These are phyloP conservation scores for Phytophthora rubi DNA, from an alignment of 352 stramenopile genomes.

Conservation along the genomic window DNA sequence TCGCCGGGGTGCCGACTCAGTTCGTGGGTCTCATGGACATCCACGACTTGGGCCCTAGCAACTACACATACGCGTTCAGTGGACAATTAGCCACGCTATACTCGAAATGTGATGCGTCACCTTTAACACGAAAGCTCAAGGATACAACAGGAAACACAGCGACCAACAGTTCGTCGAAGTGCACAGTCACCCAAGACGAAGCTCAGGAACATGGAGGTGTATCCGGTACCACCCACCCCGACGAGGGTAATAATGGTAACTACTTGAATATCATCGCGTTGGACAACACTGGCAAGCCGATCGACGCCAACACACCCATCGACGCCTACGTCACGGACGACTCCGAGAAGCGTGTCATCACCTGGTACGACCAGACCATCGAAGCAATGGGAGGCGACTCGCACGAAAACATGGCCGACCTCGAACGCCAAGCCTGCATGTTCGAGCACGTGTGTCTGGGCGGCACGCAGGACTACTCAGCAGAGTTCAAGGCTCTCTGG, in stretches of 20 bases:
- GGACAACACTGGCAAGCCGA: conserved; percentile 11
- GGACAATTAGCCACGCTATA: conserved; percentile 53
- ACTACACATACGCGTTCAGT: conserved; percentile 64
- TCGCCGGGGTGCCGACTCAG: conserved; percentile 42
- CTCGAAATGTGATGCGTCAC: conserved; percentile 41
- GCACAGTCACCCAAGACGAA: conserved; percentile 17
- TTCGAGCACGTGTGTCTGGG: conserved; percentile 63
- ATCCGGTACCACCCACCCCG: conserved; percentile 32
- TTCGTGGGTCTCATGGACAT: conserved; percentile 59
- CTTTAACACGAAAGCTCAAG: conserved; percentile 30
- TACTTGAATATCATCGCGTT: conserved; percentile 29
- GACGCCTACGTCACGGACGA: conserved; percentile 38
- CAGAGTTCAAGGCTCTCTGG: conserved; percentile 58
- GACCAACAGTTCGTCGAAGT: conserved; percentile 17
- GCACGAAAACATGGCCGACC: conserved; percentile 48
- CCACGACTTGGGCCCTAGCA: conserved; percentile 49
- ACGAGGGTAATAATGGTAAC: conserved; percentile 27
- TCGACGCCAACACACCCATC: conserved; percentile 13
- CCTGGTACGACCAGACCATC: conserved; percentile 56
- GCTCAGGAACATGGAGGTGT: conserved; percentile 20
- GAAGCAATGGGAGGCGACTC: conserved; percentile 41
- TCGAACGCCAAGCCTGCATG: conserved; percentile 66
- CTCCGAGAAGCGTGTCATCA: conserved; percentile 40
- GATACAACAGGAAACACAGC: conserved; percentile 6
- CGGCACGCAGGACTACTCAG: conserved; percentile 49